Percentiles rank a stretch among this genome's conserved stretches.
phyloP scores from a whole-genome alignment of 1,284 basidiomycete species.

The Tremellales sp. region DNA sequence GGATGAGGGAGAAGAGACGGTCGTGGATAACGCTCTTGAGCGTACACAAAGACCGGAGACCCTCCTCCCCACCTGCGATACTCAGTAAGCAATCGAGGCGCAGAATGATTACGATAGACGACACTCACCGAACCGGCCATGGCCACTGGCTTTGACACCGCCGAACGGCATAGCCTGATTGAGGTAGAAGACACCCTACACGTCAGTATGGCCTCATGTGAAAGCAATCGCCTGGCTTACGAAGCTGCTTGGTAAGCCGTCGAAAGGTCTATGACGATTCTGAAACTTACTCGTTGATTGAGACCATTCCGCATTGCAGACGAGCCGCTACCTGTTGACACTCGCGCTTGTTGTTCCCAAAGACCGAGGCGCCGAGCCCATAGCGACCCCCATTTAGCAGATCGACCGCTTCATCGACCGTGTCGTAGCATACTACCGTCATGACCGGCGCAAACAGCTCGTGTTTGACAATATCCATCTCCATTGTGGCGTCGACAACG shows the following conservation, averaged over 20 bases:
- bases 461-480: constrained; percentile 70
- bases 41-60: constrained; percentile 77
- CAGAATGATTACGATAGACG: background rate
- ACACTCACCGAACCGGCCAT: constrained; percentile 74
- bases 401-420: constrained; percentile 72
- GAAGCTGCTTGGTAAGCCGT: background rate
- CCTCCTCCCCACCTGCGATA: constrained; percentile 75
- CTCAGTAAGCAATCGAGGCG: too few relatives aligned
- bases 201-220: background rate
- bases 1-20: constrained; percentile 71
- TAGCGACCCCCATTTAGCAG: constrained; percentile 83
- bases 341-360: constrained; percentile 70
- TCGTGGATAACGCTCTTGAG: constrained; percentile 83
- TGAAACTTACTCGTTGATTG: constrained; percentile 84
- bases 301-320: constrained; percentile 92
- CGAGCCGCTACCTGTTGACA: constrained; percentile 72
- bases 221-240: background rate
- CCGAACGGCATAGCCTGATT: constrained; percentile 95
- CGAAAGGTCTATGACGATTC: constrained; percentile 54
- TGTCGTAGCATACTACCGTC: constrained; percentile 73
- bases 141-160: constrained; percentile 81
- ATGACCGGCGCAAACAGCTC: constrained; percentile 92
- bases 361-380: constrained; percentile 94
- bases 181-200: constrained; percentile 70
- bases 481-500: constrained; percentile 69